Conservation (phyloP, 2,329 filamentous ascomycete genomes). For the Colletotrichum karsti region DNA sequence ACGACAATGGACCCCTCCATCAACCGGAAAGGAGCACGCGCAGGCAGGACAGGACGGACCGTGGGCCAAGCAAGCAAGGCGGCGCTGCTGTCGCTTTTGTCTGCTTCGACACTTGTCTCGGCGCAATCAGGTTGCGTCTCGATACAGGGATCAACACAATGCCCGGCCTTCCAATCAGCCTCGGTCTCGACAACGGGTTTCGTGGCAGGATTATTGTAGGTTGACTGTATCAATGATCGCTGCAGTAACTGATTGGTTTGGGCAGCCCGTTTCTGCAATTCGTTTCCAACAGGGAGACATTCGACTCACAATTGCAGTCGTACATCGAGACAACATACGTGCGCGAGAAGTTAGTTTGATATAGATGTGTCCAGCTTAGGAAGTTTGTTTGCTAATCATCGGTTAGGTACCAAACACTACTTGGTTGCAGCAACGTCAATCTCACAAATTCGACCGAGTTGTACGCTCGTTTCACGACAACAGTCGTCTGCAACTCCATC, state of each 20-base stretch:
- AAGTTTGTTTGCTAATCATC: neutral
- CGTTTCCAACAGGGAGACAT: constrained; percentile 79
- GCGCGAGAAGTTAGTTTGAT: constrained; percentile 73
- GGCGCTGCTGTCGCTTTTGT: constrained; percentile 36
- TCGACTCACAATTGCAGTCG: constrained; percentile 77
- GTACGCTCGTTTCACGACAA: constrained; percentile 94
- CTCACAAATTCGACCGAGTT: constrained; percentile 80
- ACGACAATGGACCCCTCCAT: neutral
- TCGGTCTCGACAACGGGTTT: constrained; percentile 73
- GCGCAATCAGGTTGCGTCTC: constrained; percentile 64
- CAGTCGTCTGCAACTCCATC: constrained; percentile 91
- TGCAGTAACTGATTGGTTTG: constrained; percentile 28
- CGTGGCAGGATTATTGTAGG: constrained; percentile 72
- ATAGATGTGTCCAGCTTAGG: neutral
- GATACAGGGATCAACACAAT: constrained; percentile 73
- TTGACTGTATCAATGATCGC: constrained; percentile 30
- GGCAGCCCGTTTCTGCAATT: constrained; percentile 83
- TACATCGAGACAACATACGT: constrained; percentile 83
- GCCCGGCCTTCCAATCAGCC: constrained; percentile 76
- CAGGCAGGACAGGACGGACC: neutral
- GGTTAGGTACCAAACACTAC: constrained; percentile 77
- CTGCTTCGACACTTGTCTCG: constrained; percentile 45
- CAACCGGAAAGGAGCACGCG: neutral
- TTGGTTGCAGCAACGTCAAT: constrained; percentile 84
- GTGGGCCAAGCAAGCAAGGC: constrained; percentile 2